Evolutionary conservation across 768 basidiomycete genomes (phyloP), one percentile per base, ranked within the genome.

Genomic region (Lyophyllum semitale): DNA sequence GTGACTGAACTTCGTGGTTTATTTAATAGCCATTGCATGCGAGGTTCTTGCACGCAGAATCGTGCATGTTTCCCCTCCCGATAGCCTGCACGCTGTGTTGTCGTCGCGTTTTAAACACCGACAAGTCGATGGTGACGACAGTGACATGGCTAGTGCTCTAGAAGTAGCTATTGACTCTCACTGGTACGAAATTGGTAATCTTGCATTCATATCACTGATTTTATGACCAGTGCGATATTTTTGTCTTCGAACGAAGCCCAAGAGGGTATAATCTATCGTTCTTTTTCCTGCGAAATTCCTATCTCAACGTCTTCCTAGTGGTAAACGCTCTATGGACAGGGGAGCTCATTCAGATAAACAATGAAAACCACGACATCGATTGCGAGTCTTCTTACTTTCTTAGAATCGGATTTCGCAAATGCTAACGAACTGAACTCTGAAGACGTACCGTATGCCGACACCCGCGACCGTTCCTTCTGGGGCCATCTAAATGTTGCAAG

Each of bases 141-240:
- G 89, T 55, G 87, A 86, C 40, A 80, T 85, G 61, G 76, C 84
- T 4, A 93, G 89, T 63, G 88, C 89, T 8, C 75, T 97, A 40
- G 95, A 98, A 68, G 74, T 87, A 68, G 94, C 95, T n/a, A 91
- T 96, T 57, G 95, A 98, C 69, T 84, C 91, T 51, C 85, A 93
- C 62, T 93, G 93, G 92, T 93, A 63, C 20, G 59, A 35, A 65
- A 20, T 11, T 18, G 15, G 32, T 23, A 11, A 22, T 11, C 25
- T 53, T 51, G 11, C 25, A 12, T 50, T 41, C 18, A 18, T 27
- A 43, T 37, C 51, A 41, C 53, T 29, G 20, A 38, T 17, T 27
- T 38, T 30, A 35, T 47, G 4, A 55, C 8, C 48, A 93, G 91
- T 60, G 81, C 84, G 6, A 89, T 91, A 61, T 95, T 95, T 68